Base-by-base conservation (phyloP, 139 green algal genomes). In the Volvox africanus region DNA sequence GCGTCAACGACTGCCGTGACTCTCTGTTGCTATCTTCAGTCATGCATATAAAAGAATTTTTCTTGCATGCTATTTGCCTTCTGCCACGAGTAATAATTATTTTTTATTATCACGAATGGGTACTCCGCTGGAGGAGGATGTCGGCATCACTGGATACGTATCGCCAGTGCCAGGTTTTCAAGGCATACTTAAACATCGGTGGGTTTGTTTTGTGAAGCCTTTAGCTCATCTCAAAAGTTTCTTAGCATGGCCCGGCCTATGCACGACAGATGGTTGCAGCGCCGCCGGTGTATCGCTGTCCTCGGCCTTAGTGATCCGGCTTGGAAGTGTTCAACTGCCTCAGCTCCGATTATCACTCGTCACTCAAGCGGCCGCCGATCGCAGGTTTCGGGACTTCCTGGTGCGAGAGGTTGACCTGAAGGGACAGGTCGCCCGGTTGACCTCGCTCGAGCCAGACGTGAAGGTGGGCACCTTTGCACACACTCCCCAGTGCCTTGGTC, bases 301-400 rank as follows among this genome's bases (percentile, higher is more conserved):
- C 44, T 14, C 44, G 5, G 44, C 5, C 9, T 55, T 9, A 55
- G 44, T 55, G 44, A 55, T 55, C 9, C 44, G 9, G 9, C 44
- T 5, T 5, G 44, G 9, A 55, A 55, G 44, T 12, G 65, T 73
- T 24, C 16, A 73, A 73, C 21, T 73, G 21, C 12, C 65, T 73
- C 11, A 12, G 44, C 9, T 55, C 44, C 44, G 44, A 55, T 55
- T 55, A 55, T 55, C 65, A 73, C 62, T 69, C 17, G 19, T 69
- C 17, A 17, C 16, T 73, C 16, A 28, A 73, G 11, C 71, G 19
- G 19, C 33, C 6, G 28, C 1, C 28, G 71, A 30, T 20, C 37
- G 50, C 93, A 98, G 97, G 86, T 98, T 95, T 88, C 93, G 93
- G 14, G 97, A 99, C 93, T 99, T 99, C 88, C 95, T 96, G 17